Evolutionary conservation across 2,329 filamentous ascomycete genomes (phyloP), one percentile per base, ranked within the genome.

Genomic region (Talaromyces piceae): DNA sequence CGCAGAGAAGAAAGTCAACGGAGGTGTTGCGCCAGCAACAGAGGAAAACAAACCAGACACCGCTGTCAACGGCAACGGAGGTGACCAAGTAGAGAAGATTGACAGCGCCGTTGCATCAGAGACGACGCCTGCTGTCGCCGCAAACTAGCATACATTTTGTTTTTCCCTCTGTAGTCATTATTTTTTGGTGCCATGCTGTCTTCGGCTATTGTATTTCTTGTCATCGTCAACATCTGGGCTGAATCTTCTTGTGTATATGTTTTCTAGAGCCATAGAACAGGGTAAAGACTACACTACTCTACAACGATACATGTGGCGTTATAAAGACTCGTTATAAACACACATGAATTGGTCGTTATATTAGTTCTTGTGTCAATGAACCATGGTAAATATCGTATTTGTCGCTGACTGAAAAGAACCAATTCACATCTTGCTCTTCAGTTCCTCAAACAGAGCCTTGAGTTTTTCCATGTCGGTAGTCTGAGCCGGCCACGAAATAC

Each of bases 341-440:
- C n/a, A n/a, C 16, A 20, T 18, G 16, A 9, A 37, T 37, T n/a
- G 16, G 12, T 20, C 7, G 33, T 37, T 37, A 37, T 37, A 18
- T 20, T 20, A 37, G 33, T 37, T 18, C 33, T 18, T 37, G 31
- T 18, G 20, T 16, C n/a, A n/a, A n/a, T n/a, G n/a, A n/a, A n/a
- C n/a, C n/a, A n/a, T n/a, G n/a, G n/a, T n/a, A n/a, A n/a, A n/a
- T n/a, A n/a, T n/a, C 26, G 26, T 11, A 20, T 3, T 37, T 37
- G 31, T 9, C 11, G 13, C 20, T 16, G n/a, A 37, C n/a, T 37
- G n/a, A n/a, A 37, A 9, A 18, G 5, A 28, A 25, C 33, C 5
- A 16, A 27, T 70, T 77, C n/a, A 95, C 79, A 97, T 91, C 78
- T 90, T 95, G 13, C 85, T 73, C 80, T 94, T 94, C 65, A 98